Percentiles rank a stretch among this genome's conserved stretches.
Conservation (phyloP, 768 basidiomycete species). For the Cyclocybe cylindracea region DNA sequence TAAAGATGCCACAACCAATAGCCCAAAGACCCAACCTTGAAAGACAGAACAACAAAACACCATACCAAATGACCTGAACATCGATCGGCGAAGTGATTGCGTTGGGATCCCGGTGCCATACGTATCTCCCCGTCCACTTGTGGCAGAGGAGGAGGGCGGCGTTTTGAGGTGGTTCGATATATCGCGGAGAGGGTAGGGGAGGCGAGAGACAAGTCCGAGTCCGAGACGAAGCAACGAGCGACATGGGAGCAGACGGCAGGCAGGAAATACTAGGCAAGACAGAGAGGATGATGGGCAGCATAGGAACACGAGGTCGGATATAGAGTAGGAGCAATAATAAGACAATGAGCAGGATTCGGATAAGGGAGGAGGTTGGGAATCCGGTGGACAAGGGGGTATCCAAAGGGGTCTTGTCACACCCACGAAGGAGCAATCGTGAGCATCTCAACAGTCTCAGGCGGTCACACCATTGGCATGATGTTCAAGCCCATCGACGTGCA, state of each 20-base stretch:
- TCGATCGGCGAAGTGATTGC: slow-evolving; percentile 11
- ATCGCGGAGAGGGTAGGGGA: slow-evolving; percentile 27
- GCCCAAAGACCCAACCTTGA: slow-evolving; percentile 44
- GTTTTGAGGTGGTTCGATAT: slow-evolving; percentile 31
- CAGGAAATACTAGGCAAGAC: slow-evolving; percentile 9
- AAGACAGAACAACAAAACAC: slow-evolving; percentile 14
- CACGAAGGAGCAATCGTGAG: slow-evolving; percentile 8
- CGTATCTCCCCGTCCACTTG: slow-evolving; percentile 45
- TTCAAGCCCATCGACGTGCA: slow-evolving; percentile 45
- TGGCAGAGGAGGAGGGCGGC: slow-evolving; percentile 22
- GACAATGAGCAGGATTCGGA: slow-evolving; percentile 9
- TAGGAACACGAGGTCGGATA: slow-evolving; percentile 21
- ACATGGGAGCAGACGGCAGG: slow-evolving; percentile 23
- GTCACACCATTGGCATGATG: slow-evolving; percentile 31
- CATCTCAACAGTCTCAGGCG: slow-evolving; percentile 9
- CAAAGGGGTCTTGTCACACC: slow-evolving; percentile 18
- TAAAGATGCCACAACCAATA: slow-evolving; percentile 66
- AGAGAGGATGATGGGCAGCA: slow-evolving; percentile 15
- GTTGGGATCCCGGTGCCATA: slow-evolving; percentile 44
- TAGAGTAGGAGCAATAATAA: slow-evolving; percentile 16
- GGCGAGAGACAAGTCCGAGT: slow-evolving; percentile 3
- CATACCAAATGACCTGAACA: slow-evolving; percentile 17
- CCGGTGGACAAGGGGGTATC: slow-evolving; percentile 31
- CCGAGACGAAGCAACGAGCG: slow-evolving; percentile 27
- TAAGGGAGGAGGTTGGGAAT: slow-evolving; percentile 2